These are phyloP conservation scores for Vigna hirtella DNA, from an alignment of 306 rosid species.

Conservation along the genomic window DNA sequence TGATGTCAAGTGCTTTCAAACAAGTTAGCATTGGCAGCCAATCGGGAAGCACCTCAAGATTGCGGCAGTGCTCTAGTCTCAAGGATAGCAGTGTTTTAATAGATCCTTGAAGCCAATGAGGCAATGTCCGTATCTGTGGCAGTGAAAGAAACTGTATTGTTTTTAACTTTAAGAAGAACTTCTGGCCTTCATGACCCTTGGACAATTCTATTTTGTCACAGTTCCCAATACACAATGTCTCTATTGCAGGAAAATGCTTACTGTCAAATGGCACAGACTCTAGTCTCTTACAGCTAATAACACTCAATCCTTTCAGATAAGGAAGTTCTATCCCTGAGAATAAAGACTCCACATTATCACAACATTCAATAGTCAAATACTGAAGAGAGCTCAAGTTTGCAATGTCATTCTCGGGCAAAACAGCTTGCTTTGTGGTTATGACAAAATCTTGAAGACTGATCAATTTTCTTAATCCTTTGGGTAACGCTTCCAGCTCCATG, in stretches of 20 bases:
- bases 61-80: background rate
- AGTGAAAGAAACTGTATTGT: background rate
- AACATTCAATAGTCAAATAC: background rate
- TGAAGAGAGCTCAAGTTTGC: background rate
- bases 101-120: background rate
- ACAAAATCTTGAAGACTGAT: background rate
- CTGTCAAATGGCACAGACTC: background rate
- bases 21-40: background rate
- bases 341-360: background rate
- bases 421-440: background rate
- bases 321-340: background rate
- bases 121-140: background rate
- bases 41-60: background rate
- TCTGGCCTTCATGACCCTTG: background rate
- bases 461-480: conserved; percentile 6
- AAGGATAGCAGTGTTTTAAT: conserved; percentile 15
- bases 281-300: background rate
- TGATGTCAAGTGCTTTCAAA: background rate
- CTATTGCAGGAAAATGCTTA: background rate
- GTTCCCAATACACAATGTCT: background rate
- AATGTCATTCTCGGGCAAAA: background rate
- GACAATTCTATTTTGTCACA: background rate
- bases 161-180: background rate
- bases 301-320: background rate
- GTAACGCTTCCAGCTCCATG: background rate